A percentile compares a stretch with the other conserved stretches of the same genome.
These are phyloP conservation scores for Chytridiales sp. DNA, from an alignment of 371 early-diverging fungal species.

Conservation along the genomic window DNA sequence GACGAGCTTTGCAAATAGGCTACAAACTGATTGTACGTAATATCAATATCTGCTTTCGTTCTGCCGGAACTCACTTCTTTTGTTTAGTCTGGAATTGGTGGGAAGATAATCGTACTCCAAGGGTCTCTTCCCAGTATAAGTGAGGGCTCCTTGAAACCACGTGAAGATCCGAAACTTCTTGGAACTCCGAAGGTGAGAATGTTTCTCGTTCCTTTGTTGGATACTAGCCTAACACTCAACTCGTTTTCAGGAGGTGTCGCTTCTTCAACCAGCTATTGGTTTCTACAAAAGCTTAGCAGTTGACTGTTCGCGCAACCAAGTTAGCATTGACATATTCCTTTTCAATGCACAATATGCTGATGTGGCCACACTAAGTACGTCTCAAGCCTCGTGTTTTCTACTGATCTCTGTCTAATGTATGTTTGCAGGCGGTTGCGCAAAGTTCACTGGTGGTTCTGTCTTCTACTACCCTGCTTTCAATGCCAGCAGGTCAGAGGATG, in stretches of 20 bases:
- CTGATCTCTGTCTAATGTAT: neutral
- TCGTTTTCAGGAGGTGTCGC: conserved; percentile 69
- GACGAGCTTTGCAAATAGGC: conserved; percentile 83
- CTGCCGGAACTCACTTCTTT: neutral
- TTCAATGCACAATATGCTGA: conserved; percentile 90
- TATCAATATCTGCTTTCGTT: neutral
- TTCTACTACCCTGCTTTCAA: conserved; percentile 96
- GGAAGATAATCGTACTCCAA: conserved; percentile 87
- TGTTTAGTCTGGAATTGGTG: conserved; percentile 71
- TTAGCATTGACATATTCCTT: conserved; percentile 91
- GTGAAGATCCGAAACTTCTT: conserved; percentile 82
- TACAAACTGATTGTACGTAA: conserved; percentile 71
- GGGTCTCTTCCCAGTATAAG: conserved; percentile 79
- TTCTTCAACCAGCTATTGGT: conserved; percentile 75
- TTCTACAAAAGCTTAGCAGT: conserved; percentile 96
- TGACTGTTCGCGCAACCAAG: conserved; percentile 87
- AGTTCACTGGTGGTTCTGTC: conserved; percentile 93
- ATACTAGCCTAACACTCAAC: neutral
- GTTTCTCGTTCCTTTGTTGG: conserved; percentile 9
- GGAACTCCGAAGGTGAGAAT: conserved; percentile 64
- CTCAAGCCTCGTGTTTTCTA: neutral
- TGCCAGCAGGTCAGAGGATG: conserved; percentile 82
- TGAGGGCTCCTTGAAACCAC: conserved; percentile 74
- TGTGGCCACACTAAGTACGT: conserved; percentile 82
- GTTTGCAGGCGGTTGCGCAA: conserved; percentile 65